Percentiles rank a stretch among this genome's conserved stretches.
phyloP scores from a whole-genome alignment of 1,139 yeast species.

The Casaregolazyma lundiana region DNA sequence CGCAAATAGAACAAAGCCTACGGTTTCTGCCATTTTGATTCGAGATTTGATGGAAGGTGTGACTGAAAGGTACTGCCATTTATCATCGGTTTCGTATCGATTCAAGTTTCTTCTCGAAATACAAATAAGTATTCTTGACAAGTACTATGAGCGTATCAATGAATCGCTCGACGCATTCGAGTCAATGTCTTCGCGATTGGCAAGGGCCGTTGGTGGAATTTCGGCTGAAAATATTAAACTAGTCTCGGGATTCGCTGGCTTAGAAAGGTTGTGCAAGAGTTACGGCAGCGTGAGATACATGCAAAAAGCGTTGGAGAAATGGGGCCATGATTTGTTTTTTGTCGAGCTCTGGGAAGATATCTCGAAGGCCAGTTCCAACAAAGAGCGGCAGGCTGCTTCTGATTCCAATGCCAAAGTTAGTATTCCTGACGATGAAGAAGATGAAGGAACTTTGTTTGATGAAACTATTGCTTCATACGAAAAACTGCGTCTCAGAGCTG shows the following conservation, averaged over 20 bases:
- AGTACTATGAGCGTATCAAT: conserved; percentile 50
- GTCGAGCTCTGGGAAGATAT: conserved; percentile 53
- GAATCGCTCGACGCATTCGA: conserved; percentile 46
- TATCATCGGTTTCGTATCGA: conserved; percentile 59
- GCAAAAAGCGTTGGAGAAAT: conserved; percentile 47
- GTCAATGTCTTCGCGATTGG: conserved; percentile 40
- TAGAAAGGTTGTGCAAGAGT: conserved; percentile 54
- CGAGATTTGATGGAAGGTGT: conserved; percentile 62
- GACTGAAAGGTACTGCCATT: conserved; percentile 56
- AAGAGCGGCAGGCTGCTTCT: conserved; percentile 6
- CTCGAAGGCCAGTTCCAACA: conserved; percentile 20
- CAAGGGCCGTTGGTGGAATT: conserved; percentile 38
- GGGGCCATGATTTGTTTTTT: conserved; percentile 65
- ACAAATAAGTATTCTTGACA: conserved; percentile 60
- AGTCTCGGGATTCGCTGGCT: conserved; percentile 44
- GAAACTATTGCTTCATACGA: conserved; percentile 47
- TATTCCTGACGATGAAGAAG: conserved; percentile 28
- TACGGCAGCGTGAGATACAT: conserved; percentile 58
- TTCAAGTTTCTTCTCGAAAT: conserved; percentile 64
- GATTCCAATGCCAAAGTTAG: conserved; percentile 14
- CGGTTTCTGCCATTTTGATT: conserved; percentile 60
- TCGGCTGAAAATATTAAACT: conserved; percentile 37
- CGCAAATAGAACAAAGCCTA: conserved; percentile 48
- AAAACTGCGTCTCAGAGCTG: conserved; percentile 38
- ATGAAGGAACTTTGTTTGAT: conserved; percentile 51